A percentile compares a stretch with the other conserved stretches of the same genome.
Conservation (phyloP, 345 rosid species). For the Gossypium mustelinum region DNA sequence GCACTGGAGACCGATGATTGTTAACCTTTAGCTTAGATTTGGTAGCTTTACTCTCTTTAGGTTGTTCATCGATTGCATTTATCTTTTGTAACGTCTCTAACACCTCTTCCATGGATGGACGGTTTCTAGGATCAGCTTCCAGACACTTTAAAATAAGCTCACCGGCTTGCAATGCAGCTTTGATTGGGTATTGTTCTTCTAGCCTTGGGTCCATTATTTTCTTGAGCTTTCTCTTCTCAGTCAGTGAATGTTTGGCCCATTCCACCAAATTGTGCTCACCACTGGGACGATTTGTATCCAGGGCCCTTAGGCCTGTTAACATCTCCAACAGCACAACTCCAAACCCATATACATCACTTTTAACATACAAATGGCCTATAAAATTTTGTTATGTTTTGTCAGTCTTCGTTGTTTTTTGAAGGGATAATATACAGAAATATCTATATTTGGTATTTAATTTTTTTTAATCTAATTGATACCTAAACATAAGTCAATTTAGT, state of each 20-base stretch:
- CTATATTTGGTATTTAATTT: no score
- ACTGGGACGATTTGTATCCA: constrained; percentile 53
- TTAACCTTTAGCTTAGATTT: not conserved
- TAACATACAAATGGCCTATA: constrained; percentile 72
- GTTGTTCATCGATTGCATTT: constrained; percentile 29
- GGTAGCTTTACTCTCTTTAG: constrained; percentile 24
- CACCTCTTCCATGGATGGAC: constrained; percentile 75
- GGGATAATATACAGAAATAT: no score
- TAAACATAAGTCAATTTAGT: no score
- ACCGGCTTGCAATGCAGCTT: constrained; percentile 44
- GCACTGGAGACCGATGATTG: not conserved
- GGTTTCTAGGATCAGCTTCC: constrained; percentile 52
- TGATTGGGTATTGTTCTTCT: constrained; percentile 43
- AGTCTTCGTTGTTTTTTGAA: no score
- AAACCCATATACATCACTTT: constrained; percentile 84
- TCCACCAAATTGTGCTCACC: constrained; percentile 47
- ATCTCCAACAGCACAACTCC: constrained; percentile 77
- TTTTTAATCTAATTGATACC: no score
- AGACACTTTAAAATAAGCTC: constrained; percentile 47
- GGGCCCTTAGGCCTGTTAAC: constrained; percentile 59
- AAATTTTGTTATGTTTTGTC: not conserved
- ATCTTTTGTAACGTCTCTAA: constrained; percentile 35
- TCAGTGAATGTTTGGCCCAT: constrained; percentile 51
- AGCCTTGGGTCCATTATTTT: constrained; percentile 73
- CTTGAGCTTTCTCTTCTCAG: constrained; percentile 43